Percentiles rank a stretch among this genome's conserved stretches.
Evolutionary conservation across 495 filamentous ascomycete genomes (phyloP).

Genomic region (Tuber brumale): DNA sequence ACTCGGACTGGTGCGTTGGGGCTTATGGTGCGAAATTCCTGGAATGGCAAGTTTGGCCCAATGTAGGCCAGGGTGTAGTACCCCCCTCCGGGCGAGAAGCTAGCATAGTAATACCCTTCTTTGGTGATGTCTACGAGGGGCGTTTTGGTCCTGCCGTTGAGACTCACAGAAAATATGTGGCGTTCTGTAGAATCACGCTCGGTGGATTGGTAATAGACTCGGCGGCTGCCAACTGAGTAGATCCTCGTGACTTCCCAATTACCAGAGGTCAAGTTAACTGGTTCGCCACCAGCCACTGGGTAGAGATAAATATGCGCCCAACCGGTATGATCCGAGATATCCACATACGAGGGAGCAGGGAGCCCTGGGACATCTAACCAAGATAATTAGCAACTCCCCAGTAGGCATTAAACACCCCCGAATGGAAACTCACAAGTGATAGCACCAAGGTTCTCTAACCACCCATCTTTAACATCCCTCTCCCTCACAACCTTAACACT

Average conservation of each 20-base stretch:
- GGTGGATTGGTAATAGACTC: constrained; percentile 55
- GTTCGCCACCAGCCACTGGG: constrained; percentile 46
- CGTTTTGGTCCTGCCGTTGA: constrained; percentile 44
- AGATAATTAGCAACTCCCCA: constrained; percentile 17
- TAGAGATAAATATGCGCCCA: constrained; percentile 56
- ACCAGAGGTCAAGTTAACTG: constrained; percentile 50
- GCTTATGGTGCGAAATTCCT: constrained; percentile 50
- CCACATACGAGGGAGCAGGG: constrained; percentile 48
- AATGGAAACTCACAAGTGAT: constrained; percentile 42
- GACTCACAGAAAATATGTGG: constrained; percentile 52
- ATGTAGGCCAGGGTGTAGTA: constrained; percentile 54
- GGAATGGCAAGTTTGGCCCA: constrained; percentile 54
- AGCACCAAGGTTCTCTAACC: constrained; percentile 52
- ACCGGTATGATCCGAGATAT: constrained; percentile 53
- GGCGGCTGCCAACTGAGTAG: constrained; percentile 50
- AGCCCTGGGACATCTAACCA: constrained; percentile 42
- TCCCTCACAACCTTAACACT: constrained; percentile 47
- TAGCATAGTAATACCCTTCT: no score
- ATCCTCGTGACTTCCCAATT: constrained; percentile 53
- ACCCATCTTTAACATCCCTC: constrained; percentile 52
- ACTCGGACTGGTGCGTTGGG: constrained; percentile 47
- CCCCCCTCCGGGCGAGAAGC: no score
- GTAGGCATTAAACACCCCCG: neutral
- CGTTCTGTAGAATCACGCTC: constrained; percentile 52
- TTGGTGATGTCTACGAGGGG: constrained; percentile 50